Evolutionary conservation across 257 asterid species (phyloP), one percentile per base, ranked within the genome.

Genomic region (Catharanthus roseus): DNA sequence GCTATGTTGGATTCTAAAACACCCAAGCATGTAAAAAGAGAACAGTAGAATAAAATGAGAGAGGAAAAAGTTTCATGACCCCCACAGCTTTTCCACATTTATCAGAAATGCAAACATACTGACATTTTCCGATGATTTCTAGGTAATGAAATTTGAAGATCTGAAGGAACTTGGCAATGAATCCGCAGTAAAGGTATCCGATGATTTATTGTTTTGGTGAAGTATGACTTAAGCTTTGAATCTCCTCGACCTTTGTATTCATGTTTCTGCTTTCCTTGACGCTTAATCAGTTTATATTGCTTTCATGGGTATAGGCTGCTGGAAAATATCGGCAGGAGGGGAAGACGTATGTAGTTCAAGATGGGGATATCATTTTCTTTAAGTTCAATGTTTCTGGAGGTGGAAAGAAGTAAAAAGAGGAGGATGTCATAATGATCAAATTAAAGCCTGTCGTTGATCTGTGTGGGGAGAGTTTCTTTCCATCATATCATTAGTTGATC

Each of bases 81-180:
- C 65, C 65, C 12, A 1, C 39, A 31, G 31, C 23, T 49, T 72
- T 58, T 50, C 38, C 16, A 36, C 36, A 11, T 23, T 38, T 10
- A 12, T 45, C 42, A 13, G 57, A 33, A 44, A 23, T 41, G 39
- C 60, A 42, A 12, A 55, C 34, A 53, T 73, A 26, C 74, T 77
- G 64, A 53, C 57, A n/a, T 69, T 61, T 75, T 71, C 65, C 50
- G 62, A 67, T 74, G 44, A 74, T 53, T 33, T 79, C 68, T 74
- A 95, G 99, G 99, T 95, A 51, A 95, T 91, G 99, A 95, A 95
- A 82, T 91, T 89, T 79, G 97, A 89, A 66, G 99, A 95, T 82
- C 83, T 93, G 39, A 89, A 95, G 90, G 97, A 89, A 81, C 88
- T 87, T 4, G 97, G 93, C n/a, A 84, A 77, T 74, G 99, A 95